phyloP scores from a whole-genome alignment of 805 yeast genomes.

The Metschnikowia cubensis region DNA sequence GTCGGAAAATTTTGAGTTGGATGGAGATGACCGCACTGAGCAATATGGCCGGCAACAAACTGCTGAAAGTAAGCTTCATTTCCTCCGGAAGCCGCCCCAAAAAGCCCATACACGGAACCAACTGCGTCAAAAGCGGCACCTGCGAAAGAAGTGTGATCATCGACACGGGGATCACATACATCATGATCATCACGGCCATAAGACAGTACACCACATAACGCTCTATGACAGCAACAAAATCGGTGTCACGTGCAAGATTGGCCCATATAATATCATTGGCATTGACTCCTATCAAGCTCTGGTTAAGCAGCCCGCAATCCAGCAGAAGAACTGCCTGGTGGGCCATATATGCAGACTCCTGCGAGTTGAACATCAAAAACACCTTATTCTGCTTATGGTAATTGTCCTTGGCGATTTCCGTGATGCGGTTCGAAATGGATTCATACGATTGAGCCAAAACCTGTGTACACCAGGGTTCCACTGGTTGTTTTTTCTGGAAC shows the following conservation, averaged over 20 bases:
- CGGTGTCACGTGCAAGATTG: slow-evolving; percentile 44
- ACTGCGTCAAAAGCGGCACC: slow-evolving; percentile 56
- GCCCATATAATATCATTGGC: slow-evolving; percentile 73
- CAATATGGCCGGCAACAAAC: slow-evolving; percentile 63
- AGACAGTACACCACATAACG: slow-evolving; percentile 44
- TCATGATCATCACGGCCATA: slow-evolving; percentile 46
- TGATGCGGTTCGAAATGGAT: slow-evolving; percentile 5
- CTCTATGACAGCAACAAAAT: slow-evolving; percentile 35
- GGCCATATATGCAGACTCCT: slow-evolving; percentile 57
- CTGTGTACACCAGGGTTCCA: slow-evolving; percentile 28
- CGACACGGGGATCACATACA: slow-evolving; percentile 83
- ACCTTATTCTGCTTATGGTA: slow-evolving; percentile 38
- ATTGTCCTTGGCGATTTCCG: slow-evolving; percentile 16
- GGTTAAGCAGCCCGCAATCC: slow-evolving; percentile 39
- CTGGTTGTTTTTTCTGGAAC: slow-evolving; percentile 20
- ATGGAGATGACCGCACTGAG: slow-evolving; percentile 59
- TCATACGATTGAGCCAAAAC: slow-evolving; percentile 14
- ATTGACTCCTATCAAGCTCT: slow-evolving; percentile 49
- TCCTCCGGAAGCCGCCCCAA: slow-evolving; percentile 51
- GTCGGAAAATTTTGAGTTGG: slow-evolving; percentile 56
- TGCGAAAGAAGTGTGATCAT: slow-evolving; percentile 74
- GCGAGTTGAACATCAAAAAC: slow-evolving; percentile 59
- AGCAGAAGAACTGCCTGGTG: slow-evolving; percentile 51
- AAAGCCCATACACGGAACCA: slow-evolving; percentile 60
- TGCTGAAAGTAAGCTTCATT: slow-evolving; percentile 51